These are phyloP conservation scores for Laetiporus sulphureus DNA, from an alignment of 1,284 basidiomycete species.

Conservation along the genomic window DNA sequence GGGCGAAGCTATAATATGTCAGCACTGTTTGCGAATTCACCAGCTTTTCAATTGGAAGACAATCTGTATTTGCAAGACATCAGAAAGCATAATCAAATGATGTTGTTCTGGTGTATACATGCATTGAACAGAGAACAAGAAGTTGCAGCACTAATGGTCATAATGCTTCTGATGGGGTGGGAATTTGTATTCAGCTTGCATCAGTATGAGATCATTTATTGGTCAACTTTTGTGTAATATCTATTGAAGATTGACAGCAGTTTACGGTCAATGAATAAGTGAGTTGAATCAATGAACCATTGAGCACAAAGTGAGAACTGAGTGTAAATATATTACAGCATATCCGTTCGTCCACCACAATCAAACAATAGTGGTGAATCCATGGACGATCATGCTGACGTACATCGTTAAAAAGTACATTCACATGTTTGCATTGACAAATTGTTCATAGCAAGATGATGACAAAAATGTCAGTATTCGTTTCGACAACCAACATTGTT, in stretches of 20 bases:
- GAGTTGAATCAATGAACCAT: too few relatives aligned
- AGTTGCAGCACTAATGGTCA: conserved; percentile 26
- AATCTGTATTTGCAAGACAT: conserved; percentile 1
- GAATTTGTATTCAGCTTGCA: conserved; percentile 22
- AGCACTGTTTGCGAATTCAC: conserved; percentile 22
- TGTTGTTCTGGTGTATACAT: conserved; percentile 22
- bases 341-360: too few relatives aligned
- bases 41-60: conserved; percentile 19
- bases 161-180: conserved; percentile 30
- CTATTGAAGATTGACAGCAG: too few relatives aligned
- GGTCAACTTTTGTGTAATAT: conserved; percentile 9
- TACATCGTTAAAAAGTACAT: too few relatives aligned
- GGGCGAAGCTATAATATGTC: conserved; percentile 17
- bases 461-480: not conserved
- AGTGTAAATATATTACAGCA: too few relatives aligned
- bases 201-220: conserved; percentile 21
- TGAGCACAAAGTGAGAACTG: too few relatives aligned
- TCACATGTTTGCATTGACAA: too few relatives aligned
- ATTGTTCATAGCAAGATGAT: too few relatives aligned
- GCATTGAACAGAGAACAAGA: conserved; percentile 30
- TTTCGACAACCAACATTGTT: not conserved
- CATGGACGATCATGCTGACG: not conserved
- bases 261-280: too few relatives aligned
- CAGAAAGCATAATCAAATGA: conserved; percentile 14
- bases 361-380: too few relatives aligned